These are phyloP conservation scores for Ploettnerulaceae sp. DNA, from an alignment of 2,329 filamentous ascomycete genomes.

Conservation along the genomic window DNA sequence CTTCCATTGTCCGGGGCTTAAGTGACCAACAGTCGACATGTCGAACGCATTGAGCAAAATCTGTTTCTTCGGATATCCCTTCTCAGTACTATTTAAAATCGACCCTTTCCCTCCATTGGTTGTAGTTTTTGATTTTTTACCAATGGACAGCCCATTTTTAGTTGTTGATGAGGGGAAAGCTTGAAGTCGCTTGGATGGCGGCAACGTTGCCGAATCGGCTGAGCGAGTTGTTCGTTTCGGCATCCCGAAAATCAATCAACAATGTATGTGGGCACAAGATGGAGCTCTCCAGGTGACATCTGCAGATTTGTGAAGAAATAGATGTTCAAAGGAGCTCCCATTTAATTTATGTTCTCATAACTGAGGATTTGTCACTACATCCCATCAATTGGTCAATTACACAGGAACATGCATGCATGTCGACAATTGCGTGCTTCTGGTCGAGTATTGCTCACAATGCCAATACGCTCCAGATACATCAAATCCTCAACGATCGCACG, in stretches of 20 bases:
- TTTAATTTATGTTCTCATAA: no score
- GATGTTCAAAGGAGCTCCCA: no score
- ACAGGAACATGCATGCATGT: not conserved
- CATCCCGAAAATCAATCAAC: not conserved
- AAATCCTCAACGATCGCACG: not conserved
- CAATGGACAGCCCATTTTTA: not conserved
- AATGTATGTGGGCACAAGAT: no score
- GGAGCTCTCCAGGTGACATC: no score
- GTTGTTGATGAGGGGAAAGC: not conserved
- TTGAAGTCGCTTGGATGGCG: not conserved
- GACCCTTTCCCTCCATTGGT: not conserved
- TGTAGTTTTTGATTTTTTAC: not conserved
- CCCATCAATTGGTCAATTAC: no score
- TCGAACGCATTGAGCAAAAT: conserved; percentile 62
- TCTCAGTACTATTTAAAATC: not conserved
- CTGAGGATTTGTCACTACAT: no score
- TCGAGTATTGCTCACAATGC: conserved; percentile 13
- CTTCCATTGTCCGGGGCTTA: conserved; percentile 65
- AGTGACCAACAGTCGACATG: conserved; percentile 59
- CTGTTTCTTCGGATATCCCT: conserved; percentile 34
- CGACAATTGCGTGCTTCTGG: conserved; percentile 20
- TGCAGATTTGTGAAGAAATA: no score
- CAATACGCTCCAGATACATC: not conserved
- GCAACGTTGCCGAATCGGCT: not conserved
- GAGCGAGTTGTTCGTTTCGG: conserved; percentile 7